A percentile compares a stretch with the other conserved stretches of the same genome.
These are phyloP conservation scores for Elsinoe perseae DNA, from an alignment of 2,329 filamentous ascomycete genomes.

Conservation along the genomic window DNA sequence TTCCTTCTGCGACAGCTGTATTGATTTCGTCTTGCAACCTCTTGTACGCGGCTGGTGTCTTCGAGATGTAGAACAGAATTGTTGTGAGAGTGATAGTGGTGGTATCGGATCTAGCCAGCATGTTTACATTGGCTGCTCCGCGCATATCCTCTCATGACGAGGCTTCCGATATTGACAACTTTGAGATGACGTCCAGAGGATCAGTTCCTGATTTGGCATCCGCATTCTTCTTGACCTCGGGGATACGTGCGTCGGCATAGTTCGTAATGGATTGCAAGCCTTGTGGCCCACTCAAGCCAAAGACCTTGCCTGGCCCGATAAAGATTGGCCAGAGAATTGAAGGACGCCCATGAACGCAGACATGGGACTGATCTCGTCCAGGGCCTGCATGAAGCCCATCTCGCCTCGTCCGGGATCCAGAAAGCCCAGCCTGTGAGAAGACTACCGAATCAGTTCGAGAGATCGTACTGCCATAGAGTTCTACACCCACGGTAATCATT, in stretches of 20 bases:
- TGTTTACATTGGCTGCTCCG: slow-evolving; percentile 16
- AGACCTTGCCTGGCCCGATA: background rate
- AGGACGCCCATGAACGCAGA: background rate
- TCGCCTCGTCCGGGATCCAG: background rate
- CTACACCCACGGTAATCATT: background rate
- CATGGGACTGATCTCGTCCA: background rate
- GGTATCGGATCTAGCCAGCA: slow-evolving; percentile 29
- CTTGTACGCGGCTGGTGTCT: slow-evolving; percentile 22
- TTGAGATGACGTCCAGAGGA: background rate
- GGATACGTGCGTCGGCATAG: background rate
- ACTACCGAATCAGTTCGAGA: background rate
- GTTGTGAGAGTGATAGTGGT: slow-evolving; percentile 30
- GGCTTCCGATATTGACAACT: background rate
- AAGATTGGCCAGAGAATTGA: background rate
- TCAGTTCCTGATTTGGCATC: background rate
- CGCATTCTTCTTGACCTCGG: background rate
- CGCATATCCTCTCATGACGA: background rate
- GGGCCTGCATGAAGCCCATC: background rate
- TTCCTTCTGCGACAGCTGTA: background rate
- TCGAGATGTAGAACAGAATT: slow-evolving; percentile 28
- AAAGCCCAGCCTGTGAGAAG: background rate
- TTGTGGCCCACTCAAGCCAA: background rate
- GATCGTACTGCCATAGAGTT: background rate
- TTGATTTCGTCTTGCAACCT: slow-evolving; percentile 22
- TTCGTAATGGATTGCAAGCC: background rate